Base-by-base conservation (phyloP, 768 basidiomycete genomes). In the Leccinum incarnatum region DNA sequence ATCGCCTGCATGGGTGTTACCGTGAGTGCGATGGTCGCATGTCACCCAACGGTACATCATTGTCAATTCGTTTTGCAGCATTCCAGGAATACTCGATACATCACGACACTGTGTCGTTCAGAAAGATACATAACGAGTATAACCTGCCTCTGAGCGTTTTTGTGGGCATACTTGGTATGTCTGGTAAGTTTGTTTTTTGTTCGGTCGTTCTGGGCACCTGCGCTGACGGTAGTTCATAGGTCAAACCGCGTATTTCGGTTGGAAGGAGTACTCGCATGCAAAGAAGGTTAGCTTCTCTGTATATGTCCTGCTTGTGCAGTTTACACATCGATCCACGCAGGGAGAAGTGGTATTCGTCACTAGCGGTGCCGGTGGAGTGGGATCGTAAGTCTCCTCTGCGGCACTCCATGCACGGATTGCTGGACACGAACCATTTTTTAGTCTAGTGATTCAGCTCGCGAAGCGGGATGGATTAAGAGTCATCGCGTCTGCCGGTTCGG, bases 401-500 rank as follows among this genome's bases (percentile, higher is more conserved):
- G 14, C 0, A 53, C 54, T 12, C 32, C 10, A 15, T n/a, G 19
- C n/a, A 14, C 5, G 47, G 50, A 29, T 14, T 5, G 6, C 2
- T 27, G 51, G 27, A 67, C 12, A 17, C 5, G 7, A 2, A 2
- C 29, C 6, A 1, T 45, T 29, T 15, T 14, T 10, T 14, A 81
- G 80, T 1, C 48, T 83, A 12, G 79, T 83, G 19, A 77, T 82
- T 48, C 82, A 84, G 56, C 67, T 83, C 5, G 81, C 82, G 0
- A 83, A 84, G 53, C 61, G 64, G 0, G 77, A 81, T n/a, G 81
- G 81, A 3, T 66, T 79, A 23, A 87, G 85, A 63, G 89, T 91
- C 40, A 87, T 92, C 51, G 86, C 81, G 0, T 87, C 84, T 1
- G 85, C 87, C 0, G 87, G 90, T 2, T 81, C 83, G 0, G 86